These are phyloP conservation scores for Volvariella volvacea DNA, from an alignment of 1,284 basidiomycete genomes.

Conservation along the genomic window DNA sequence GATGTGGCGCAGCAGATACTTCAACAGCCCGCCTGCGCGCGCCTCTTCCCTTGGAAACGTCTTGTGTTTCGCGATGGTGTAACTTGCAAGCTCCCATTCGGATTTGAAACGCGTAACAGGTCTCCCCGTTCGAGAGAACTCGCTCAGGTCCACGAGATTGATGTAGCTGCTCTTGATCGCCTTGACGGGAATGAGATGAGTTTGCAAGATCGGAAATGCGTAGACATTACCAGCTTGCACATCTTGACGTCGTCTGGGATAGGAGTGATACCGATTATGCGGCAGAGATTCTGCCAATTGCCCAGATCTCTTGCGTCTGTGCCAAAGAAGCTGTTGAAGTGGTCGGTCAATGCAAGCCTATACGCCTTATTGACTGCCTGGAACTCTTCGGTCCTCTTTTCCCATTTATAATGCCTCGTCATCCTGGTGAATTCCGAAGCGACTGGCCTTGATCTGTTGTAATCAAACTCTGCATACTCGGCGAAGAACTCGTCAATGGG, in stretches of 20 bases:
- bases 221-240: constrained; percentile 12
- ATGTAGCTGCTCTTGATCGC: constrained; percentile 17
- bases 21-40: constrained; percentile 3
- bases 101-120: constrained; percentile 4
- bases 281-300: constrained; percentile 25
- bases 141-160: constrained; percentile 24
- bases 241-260: constrained; percentile 13
- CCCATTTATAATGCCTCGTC: constrained; percentile 7
- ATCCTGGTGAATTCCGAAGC: constrained; percentile 17
- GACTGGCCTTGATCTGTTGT: constrained; percentile 11
- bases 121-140: constrained; percentile 5
- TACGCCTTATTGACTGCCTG: constrained; percentile 10
- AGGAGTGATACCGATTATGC: constrained; percentile 12
- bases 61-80: constrained; percentile 6
- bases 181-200: constrained; percentile 10
- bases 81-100: constrained; percentile 10
- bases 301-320: constrained; percentile 20
- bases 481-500: constrained; percentile 10
- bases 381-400: background rate
- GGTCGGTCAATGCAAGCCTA: constrained; percentile 21
- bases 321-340: constrained; percentile 29
- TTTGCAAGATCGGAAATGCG: background rate
- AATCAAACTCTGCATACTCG: constrained; percentile 11
- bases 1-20: constrained; percentile 8
- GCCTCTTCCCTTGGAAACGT: constrained; percentile 8